phyloP scores from a whole-genome alignment of 805 yeast species.

The Candida taoyuanica region DNA sequence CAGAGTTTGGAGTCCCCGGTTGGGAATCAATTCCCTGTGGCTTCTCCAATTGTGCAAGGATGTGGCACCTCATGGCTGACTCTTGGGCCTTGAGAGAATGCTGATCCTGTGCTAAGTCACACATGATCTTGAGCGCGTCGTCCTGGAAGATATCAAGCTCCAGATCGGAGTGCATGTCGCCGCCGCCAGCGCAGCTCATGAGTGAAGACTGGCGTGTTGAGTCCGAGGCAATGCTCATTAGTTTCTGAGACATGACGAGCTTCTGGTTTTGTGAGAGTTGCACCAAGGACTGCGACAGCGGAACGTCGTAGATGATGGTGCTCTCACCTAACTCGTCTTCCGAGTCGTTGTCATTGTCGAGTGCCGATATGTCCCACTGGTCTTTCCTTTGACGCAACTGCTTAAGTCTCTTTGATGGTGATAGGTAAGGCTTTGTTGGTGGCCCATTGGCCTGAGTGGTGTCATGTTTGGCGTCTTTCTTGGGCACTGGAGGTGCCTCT shows the following conservation, averaged over 20 bases:
- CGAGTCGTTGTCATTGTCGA: constrained; percentile 31
- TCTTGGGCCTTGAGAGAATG: constrained; percentile 33
- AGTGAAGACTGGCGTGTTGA: constrained; percentile 43
- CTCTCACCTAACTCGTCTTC: constrained; percentile 54
- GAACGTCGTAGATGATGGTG: constrained; percentile 57
- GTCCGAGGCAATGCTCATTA: constrained; percentile 32
- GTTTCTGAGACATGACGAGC: constrained; percentile 20
- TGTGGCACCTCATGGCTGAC: constrained; percentile 21
- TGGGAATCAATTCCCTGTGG: constrained; percentile 23
- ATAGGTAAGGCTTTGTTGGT: background rate
- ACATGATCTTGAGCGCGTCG: constrained; percentile 19
- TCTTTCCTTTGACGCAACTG: constrained; percentile 15
- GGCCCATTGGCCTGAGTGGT: background rate
- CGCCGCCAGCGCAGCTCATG: constrained; percentile 29
- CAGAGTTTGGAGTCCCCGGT: constrained; percentile 14
- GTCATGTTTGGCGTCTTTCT: constrained; percentile 2
- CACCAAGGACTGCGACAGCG: constrained; percentile 51
- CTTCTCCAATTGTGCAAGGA: constrained; percentile 27
- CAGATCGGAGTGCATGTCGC: constrained; percentile 13
- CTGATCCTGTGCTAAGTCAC: constrained; percentile 26
- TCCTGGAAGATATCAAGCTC: constrained; percentile 14
- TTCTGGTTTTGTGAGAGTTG: constrained; percentile 35
- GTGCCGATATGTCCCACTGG: constrained; percentile 11
- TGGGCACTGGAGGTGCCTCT: constrained; percentile 1
- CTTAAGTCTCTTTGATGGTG: constrained; percentile 21